Conservation (phyloP, 345 rosid species). For the Aethionema arabicum region DNA sequence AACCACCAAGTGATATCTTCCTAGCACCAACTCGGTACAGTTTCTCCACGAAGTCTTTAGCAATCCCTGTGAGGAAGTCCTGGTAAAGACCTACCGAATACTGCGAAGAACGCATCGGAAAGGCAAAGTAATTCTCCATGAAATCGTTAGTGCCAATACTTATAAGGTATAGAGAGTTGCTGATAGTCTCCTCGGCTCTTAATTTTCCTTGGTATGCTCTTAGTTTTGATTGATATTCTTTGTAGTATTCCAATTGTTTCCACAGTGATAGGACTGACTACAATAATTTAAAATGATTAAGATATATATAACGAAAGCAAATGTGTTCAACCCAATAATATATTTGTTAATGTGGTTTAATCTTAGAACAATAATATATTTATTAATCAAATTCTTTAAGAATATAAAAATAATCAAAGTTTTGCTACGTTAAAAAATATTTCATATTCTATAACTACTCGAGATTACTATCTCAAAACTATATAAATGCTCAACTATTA, state of each 20-base stretch:
- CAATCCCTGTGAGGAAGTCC: slow-evolving; percentile 44
- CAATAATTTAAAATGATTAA: not conserved
- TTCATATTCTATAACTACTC: no score
- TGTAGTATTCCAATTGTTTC: slow-evolving; percentile 56
- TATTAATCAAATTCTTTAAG: not conserved
- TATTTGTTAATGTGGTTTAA: not conserved
- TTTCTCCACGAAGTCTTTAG: slow-evolving; percentile 41
- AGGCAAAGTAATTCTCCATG: slow-evolving; percentile 55
- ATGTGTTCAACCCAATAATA: not conserved
- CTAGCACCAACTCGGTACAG: slow-evolving; percentile 52
- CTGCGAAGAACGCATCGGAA: slow-evolving; percentile 44
- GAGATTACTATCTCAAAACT: no score
- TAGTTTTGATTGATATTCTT: slow-evolving; percentile 49
- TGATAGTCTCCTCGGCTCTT: slow-evolving; percentile 36
- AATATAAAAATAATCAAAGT: no score
- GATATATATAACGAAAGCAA: not conserved
- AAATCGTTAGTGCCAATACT: slow-evolving; percentile 64
- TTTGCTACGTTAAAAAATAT: no score
- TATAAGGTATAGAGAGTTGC: slow-evolving; percentile 46
- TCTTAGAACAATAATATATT: not conserved
- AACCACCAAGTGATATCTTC: slow-evolving; percentile 58
- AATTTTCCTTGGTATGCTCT: slow-evolving; percentile 43
- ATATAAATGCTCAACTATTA: no score
- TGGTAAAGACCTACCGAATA: slow-evolving; percentile 41
- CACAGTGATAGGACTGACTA: slow-evolving; percentile 62